Percentiles rank a stretch among this genome's conserved stretches.
phyloP scores from a whole-genome alignment of 805 yeast genomes.

The Komagataella pseudopastoris region DNA sequence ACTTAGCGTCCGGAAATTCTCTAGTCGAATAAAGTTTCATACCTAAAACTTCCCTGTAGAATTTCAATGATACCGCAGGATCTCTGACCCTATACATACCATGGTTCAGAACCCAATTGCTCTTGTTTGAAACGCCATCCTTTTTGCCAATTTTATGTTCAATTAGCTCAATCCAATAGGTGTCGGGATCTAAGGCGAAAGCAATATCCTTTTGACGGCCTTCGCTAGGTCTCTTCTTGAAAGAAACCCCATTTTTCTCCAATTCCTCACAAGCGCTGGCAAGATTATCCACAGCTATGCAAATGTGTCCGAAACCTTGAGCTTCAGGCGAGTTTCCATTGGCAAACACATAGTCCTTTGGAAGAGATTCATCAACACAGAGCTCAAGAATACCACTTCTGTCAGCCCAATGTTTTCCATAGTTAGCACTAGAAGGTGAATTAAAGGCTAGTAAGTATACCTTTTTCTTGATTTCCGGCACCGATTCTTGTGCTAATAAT shows the following conservation, averaged over 20 bases:
- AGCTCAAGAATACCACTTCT: slow-evolving; percentile 69
- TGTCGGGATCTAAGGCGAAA: slow-evolving; percentile 89
- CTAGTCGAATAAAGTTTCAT: slow-evolving; percentile 52
- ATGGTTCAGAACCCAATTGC: slow-evolving; percentile 58
- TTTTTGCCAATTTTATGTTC: slow-evolving; percentile 33
- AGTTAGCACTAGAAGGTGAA: slow-evolving; percentile 23
- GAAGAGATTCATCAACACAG: slow-evolving; percentile 64
- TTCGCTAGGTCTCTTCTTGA: slow-evolving; percentile 74
- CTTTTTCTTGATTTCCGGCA: slow-evolving; percentile 44
- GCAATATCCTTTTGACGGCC: slow-evolving; percentile 93
- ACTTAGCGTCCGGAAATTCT: slow-evolving; percentile 56
- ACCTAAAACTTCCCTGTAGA: slow-evolving; percentile 72
- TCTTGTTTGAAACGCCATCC: slow-evolving; percentile 23
- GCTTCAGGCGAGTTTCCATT: slow-evolving; percentile 79
- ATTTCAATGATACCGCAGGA: slow-evolving; percentile 58
- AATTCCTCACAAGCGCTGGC: slow-evolving; percentile 44
- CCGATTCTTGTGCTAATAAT: slow-evolving; percentile 34
- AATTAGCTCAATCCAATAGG: slow-evolving; percentile 91
- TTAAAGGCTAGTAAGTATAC: slow-evolving; percentile 58
- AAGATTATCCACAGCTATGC: slow-evolving; percentile 77
- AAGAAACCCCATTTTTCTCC: slow-evolving; percentile 48
- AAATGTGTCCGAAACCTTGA: slow-evolving; percentile 91
- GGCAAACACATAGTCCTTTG: slow-evolving; percentile 42
- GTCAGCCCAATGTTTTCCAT: slow-evolving; percentile 22
- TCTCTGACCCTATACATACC: slow-evolving; percentile 90